phyloP scores from a whole-genome alignment of 345 rosid genomes.

The Luvunga scandens region DNA sequence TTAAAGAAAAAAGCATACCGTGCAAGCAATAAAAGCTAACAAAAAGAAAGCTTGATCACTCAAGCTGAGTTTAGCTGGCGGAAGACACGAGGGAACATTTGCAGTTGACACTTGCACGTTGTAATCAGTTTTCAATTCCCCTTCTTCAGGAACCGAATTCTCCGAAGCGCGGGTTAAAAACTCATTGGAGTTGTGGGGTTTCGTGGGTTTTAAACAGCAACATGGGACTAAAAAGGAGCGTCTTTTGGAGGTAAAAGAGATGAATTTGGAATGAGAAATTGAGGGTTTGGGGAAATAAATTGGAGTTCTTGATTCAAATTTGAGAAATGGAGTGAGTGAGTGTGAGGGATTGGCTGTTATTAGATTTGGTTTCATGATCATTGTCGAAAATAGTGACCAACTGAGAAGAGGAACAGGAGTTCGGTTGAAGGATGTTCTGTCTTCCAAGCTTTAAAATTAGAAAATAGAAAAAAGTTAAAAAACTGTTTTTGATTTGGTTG shows the following conservation, averaged over 20 bases:
- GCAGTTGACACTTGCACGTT: constrained; percentile 51
- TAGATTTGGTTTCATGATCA: constrained; percentile 36
- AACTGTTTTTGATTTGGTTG: no score
- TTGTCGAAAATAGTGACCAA: neutral
- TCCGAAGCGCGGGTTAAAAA: constrained; percentile 8
- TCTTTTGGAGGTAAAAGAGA: constrained; percentile 18
- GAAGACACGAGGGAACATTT: constrained; percentile 40
- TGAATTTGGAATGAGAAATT: constrained; percentile 14
- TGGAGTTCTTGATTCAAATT: constrained; percentile 14
- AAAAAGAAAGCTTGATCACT: constrained; percentile 77
- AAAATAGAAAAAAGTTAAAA: no score
- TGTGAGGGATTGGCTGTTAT: constrained; percentile 24
- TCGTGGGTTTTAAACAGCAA: constrained; percentile 26
- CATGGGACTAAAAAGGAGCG: constrained; percentile 31
- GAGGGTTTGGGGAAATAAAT: constrained; percentile 21
- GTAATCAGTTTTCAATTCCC: constrained; percentile 32
- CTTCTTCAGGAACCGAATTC: constrained; percentile 26
- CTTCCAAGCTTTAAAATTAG: no score
- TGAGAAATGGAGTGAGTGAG: constrained; percentile 14
- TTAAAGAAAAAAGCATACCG: constrained; percentile 41
- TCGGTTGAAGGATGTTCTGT: neutral
- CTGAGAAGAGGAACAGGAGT: neutral
- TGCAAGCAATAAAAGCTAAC: constrained; percentile 73
- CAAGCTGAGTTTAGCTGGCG: constrained; percentile 45
- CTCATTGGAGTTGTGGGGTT: constrained; percentile 17